Evolutionary conservation across 805 yeast species (phyloP), one percentile per base, ranked within the genome.

Genomic region (Candida broadrunensis): DNA sequence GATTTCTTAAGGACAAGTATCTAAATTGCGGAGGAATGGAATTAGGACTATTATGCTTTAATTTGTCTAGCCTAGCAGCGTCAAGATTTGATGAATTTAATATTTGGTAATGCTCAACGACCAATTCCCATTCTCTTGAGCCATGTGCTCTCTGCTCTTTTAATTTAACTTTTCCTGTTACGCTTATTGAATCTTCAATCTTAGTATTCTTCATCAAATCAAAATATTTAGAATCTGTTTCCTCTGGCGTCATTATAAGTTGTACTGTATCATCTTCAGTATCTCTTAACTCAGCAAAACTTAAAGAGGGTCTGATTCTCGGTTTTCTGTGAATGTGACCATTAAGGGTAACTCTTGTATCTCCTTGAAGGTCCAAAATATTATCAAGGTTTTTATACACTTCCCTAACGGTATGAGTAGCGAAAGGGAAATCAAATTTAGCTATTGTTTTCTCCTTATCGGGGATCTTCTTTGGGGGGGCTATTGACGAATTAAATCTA

Each of bases 291-390:
- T 75, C 78, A 2, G 85, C 93, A 67, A 93, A 91, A 1, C 78
- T 72, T 36, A 87, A 66, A 38, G 79, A 80, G 3, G 91, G 81
- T 39, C 86, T 66, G 39, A 80, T 78, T 39, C 83, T 73, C 0
- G 96, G 93, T 48, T 83, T 81, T 17, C 76, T 70, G 52, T 88
- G 80, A 14, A 91, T 75, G 88, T 97, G 93, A 0, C 99, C 98
- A 47, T 87, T 79, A 6, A 91, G 48, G 0, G 74, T 69, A 2
- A 84, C 75, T 12, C 59, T 49, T 3, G 44, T 43, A 36, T 30
- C 32, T 9, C 18, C 24, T 13, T 16, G 35, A 34, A 36, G 37
- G 14, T 38, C 32, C 24, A 50, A 45, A 21, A 39, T 45, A 0
- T 32, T 9, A 2, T 47, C 48, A 8, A 56, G 33, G 12, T 46